Conservation (phyloP, 768 basidiomycete genomes). For the Boletellus ananas region DNA sequence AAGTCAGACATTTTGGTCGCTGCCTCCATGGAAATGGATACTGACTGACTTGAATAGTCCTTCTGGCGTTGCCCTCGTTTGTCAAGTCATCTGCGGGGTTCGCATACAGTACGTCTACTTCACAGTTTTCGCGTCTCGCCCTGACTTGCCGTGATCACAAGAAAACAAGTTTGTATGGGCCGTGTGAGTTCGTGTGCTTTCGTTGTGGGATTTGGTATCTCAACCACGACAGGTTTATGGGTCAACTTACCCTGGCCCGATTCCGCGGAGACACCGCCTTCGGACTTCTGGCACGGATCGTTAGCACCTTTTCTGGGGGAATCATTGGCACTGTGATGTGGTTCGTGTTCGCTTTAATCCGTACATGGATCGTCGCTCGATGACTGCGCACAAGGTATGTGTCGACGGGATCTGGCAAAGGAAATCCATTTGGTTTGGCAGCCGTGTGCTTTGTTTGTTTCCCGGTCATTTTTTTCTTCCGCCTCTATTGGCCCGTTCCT, state of each 20-base stretch:
- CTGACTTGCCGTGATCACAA: slow-evolving; percentile 21
- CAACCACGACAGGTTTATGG: slow-evolving; percentile 55
- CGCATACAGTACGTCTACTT: slow-evolving; percentile 49
- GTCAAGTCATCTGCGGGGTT: slow-evolving; percentile 50
- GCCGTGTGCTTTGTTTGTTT: slow-evolving; percentile 65
- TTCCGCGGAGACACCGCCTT: slow-evolving; percentile 76
- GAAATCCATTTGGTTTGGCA: slow-evolving; percentile 68
- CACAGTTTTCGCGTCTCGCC: neutral
- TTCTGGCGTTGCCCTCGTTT: slow-evolving; percentile 59
- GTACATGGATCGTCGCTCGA: neutral
- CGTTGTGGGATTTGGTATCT: neutral
- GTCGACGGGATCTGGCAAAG: slow-evolving; percentile 54
- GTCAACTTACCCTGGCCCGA: slow-evolving; percentile 64
- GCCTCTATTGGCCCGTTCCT: slow-evolving; percentile 69
- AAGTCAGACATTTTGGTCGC: slow-evolving; percentile 32
- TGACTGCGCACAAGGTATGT: slow-evolving; percentile 51
- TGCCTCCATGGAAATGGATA: neutral
- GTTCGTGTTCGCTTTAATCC: slow-evolving; percentile 34
- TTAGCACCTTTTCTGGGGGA: slow-evolving; percentile 64
- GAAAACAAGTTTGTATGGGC: slow-evolving; percentile 70
- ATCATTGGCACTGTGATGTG: slow-evolving; percentile 62
- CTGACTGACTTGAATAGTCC: slow-evolving; percentile 34
- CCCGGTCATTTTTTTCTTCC: slow-evolving; percentile 67
- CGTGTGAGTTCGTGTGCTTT: slow-evolving; percentile 41
- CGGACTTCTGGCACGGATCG: slow-evolving; percentile 55